Percentiles rank a stretch among this genome's conserved stretches.
Conservation (phyloP, 1,139 yeast species). For the Hemisphaericaspora lyxosophila region DNA sequence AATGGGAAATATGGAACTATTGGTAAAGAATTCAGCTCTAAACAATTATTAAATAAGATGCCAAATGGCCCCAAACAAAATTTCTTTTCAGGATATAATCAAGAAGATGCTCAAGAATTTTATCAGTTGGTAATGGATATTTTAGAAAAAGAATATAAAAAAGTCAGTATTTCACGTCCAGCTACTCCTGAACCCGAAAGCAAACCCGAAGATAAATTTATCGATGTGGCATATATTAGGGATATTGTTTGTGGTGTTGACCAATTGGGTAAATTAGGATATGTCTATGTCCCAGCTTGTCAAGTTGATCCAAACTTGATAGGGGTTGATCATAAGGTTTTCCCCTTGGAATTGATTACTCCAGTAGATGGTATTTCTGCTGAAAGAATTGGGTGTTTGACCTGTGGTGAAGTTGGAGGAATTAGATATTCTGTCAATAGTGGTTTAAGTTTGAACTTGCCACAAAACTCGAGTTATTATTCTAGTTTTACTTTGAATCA, state of each 20-base stretch:
- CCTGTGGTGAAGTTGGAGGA: conserved; percentile 93
- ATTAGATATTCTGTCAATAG: conserved; percentile 78
- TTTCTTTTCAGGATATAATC: conserved; percentile 78
- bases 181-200: conserved; percentile 25
- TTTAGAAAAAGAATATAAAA: conserved; percentile 63
- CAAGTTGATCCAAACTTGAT: conserved; percentile 69
- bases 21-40: conserved; percentile 67
- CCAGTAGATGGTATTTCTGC: conserved; percentile 90
- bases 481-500: conserved; percentile 52
- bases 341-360: conserved; percentile 62
- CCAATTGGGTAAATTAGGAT: conserved; percentile 55
- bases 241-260: conserved; percentile 47
- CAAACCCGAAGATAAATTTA: conserved; percentile 18
- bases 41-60: conserved; percentile 63
- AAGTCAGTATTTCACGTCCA: conserved; percentile 15
- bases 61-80: conserved; percentile 78
- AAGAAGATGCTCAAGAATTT: conserved; percentile 94
- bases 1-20: conserved; percentile 56
- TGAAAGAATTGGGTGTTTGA: conserved; percentile 83
- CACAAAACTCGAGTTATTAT: conserved; percentile 32
- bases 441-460: conserved; percentile 75
- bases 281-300: conserved; percentile 66
- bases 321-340: conserved; percentile 39
- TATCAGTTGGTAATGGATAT: conserved; percentile 77
- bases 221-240: conserved; percentile 19